Evolutionary conservation across 1,139 yeast genomes (phyloP), one percentile per base, ranked within the genome.

Genomic region (Nematodospora anomalae): DNA sequence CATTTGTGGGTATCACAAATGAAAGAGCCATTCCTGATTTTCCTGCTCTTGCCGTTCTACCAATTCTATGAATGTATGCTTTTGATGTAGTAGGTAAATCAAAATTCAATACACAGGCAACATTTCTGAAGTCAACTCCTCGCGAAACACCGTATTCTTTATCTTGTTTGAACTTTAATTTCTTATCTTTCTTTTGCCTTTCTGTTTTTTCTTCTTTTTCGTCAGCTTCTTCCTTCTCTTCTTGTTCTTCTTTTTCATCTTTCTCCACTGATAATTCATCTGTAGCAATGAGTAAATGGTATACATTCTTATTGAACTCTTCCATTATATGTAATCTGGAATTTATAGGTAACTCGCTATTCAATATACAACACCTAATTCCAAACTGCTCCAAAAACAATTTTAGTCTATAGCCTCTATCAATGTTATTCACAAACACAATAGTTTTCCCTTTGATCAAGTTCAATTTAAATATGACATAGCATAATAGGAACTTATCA

Each of bases 31-130:
- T 90, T 41, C 99, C 99, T 1, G 95, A 74, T 58, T 88, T 88
- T 34, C 96, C 96, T 5, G 96, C 98, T 62, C 99, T 80, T 4
- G 98, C 98, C 2, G 99, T 92, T 69, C 99, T 81, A 35, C 99
- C 99, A 32, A 94, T 78, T 57, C 99, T 79, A 61, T 94, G 99
- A 28, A 89, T 82, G 57, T 94, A 94, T 5, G 96, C 80, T 55
- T 84, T 84, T 4, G 97, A 83, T 4, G 95, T 81, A 3, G 88
- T 76, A 29, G 99, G 98, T 48, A 94, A 70, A 59, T 94, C 99
- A 58, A 94, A 94, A 62, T 94, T 94, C 46, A 94, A 70, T 4
- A 94, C 98, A 66, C 97, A 92, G 12, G 97, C 94, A 44, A 94
- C 97, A 53, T 92, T 90, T 52, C 79, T 83, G 70, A 94, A 94